A percentile compares a stretch with the other conserved stretches of the same genome.
Conservation (phyloP, 768 basidiomycete genomes). For the Leucocoprinus sp. region DNA sequence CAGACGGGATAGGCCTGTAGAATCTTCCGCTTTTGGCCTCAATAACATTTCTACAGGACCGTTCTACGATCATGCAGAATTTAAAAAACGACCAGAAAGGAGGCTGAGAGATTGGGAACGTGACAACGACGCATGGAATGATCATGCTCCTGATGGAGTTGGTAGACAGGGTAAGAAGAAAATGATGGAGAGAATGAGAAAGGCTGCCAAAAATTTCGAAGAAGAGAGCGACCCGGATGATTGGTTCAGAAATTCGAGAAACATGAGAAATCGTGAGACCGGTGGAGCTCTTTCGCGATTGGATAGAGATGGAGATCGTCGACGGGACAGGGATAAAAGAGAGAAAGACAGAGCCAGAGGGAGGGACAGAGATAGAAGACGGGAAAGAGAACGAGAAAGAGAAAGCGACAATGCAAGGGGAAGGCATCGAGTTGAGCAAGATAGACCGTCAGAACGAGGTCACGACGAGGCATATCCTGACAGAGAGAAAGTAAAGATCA, state of each 20-base stretch:
- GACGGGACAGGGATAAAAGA: constrained; percentile 16
- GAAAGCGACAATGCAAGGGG: constrained; percentile 14
- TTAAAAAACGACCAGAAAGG: constrained; percentile 17
- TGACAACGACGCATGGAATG: constrained; percentile 35
- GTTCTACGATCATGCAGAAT: constrained; percentile 41
- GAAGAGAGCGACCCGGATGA: constrained; percentile 51
- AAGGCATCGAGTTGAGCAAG: constrained; percentile 2
- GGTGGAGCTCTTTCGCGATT: constrained; percentile 10
- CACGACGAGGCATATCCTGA: constrained; percentile 12
- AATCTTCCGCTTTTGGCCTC: constrained; percentile 60
- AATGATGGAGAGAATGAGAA: constrained; percentile 46
- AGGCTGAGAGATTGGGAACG: constrained; percentile 36
- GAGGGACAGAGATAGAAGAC: constrained; percentile 4
- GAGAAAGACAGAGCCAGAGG: constrained; percentile 7
- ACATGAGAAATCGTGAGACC: constrained; percentile 16
- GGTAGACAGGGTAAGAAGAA: constrained; percentile 59
- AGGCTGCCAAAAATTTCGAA: constrained; percentile 32
- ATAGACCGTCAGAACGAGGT: not conserved
- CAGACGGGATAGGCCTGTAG: constrained; percentile 34
- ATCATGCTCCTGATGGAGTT: constrained; percentile 46
- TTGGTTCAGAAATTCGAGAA: constrained; percentile 50
- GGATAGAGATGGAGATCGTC: constrained; percentile 11
- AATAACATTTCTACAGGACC: constrained; percentile 58
- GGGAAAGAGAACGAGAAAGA: constrained; percentile 5
- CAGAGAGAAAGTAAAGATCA: constrained; percentile 9